phyloP scores from a whole-genome alignment of 2,329 filamentous ascomycete species.

The Trichoderma sp. region DNA sequence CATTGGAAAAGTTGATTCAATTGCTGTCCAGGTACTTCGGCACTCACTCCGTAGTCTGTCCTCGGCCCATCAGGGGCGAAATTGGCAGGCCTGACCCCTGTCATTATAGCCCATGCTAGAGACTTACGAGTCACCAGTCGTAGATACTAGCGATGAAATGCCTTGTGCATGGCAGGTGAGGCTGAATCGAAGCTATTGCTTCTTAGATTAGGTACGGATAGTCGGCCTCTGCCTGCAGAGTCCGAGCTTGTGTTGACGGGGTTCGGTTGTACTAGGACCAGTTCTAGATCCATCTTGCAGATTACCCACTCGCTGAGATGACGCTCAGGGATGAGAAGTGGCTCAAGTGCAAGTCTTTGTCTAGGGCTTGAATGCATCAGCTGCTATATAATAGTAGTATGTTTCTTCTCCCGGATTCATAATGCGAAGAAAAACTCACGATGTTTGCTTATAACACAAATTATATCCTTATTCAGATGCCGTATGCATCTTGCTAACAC shows the following conservation, averaged over 20 bases:
- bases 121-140: not conserved
- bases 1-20: not conserved
- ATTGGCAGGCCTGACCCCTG: not conserved
- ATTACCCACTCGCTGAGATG: not conserved
- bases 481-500: not conserved
- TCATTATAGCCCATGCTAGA: not conserved
- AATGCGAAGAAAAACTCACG: too few species aligned
- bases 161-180: not conserved
- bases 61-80: not conserved
- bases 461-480: not conserved
- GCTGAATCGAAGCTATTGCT: slow-evolving; percentile 9
- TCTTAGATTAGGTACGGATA: not conserved
- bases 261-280: not conserved
- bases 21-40: not conserved
- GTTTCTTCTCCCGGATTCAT: too few species aligned
- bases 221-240: not conserved
- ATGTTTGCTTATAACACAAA: too few species aligned
- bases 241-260: not conserved
- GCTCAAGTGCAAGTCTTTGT: not conserved
- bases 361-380: too few species aligned
- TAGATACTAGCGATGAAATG: not conserved
- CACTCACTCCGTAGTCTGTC: not conserved
- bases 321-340: not conserved
- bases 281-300: not conserved
- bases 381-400: too few species aligned